Conservation (phyloP, 1,284 basidiomycete species). For the Ustanciosporium gigantosporum region DNA sequence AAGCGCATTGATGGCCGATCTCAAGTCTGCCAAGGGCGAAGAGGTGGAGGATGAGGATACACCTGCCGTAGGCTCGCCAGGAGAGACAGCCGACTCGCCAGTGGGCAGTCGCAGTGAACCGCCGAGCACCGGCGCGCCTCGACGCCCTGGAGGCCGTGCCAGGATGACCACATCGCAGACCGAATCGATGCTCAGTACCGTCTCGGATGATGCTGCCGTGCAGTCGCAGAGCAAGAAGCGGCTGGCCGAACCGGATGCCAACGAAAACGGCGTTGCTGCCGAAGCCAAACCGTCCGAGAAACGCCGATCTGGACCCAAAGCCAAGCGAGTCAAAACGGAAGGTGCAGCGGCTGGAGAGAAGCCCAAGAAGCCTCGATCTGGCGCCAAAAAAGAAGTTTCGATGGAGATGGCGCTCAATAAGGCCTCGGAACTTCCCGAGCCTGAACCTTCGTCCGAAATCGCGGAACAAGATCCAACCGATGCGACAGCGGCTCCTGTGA, state of each 20-base stretch:
- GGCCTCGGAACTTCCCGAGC: not conserved
- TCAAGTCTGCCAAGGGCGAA: slow-evolving; percentile 56
- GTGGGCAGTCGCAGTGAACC: not conserved
- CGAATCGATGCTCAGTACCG: not conserved
- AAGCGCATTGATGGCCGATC: slow-evolving; percentile 59
- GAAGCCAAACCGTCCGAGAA: slow-evolving; percentile 15
- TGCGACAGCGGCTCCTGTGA: not conserved
- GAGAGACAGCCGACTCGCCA: slow-evolving; percentile 18
- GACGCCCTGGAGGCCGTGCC: slow-evolving; percentile 1
- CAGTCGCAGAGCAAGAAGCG: slow-evolving; percentile 16
- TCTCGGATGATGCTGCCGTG: not conserved
- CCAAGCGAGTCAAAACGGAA: slow-evolving; percentile 39
- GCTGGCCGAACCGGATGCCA: slow-evolving; percentile 9
- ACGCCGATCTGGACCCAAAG: slow-evolving; percentile 15
- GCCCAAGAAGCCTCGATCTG: slow-evolving; percentile 12
- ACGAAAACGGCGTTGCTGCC: not conserved
- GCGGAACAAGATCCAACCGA: not conserved
- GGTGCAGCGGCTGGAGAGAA: slow-evolving; percentile 17
- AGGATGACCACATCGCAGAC: not conserved
- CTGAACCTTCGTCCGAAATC: not conserved
- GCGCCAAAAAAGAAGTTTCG: slow-evolving; percentile 12
- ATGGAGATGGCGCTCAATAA: too few species aligned
- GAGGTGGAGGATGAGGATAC: slow-evolving; percentile 57
- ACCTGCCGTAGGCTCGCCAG: slow-evolving; percentile 16
- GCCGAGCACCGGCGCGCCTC: not conserved